phyloP scores from a whole-genome alignment of 1,284 basidiomycete species.

The Tausonia pullulans region DNA sequence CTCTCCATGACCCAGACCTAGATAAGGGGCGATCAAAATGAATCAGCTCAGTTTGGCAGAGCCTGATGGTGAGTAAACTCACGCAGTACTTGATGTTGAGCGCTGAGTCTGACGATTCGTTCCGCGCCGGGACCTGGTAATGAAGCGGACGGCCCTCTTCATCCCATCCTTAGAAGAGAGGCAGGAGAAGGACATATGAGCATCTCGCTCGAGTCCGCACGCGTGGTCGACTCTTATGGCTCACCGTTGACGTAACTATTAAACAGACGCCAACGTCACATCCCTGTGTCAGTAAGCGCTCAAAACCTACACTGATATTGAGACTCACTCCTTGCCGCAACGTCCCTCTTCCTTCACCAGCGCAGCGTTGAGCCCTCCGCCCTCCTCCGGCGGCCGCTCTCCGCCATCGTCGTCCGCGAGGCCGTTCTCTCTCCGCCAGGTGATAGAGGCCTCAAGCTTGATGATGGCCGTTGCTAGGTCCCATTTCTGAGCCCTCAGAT shows the following conservation, averaged over 20 bases:
- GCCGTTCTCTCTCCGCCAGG: constrained; percentile 16
- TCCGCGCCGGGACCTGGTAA: constrained; percentile 14
- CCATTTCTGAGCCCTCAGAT: constrained; percentile 14
- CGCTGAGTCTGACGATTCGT: constrained; percentile 4
- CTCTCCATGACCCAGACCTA: constrained; percentile 14
- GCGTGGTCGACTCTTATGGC: no score
- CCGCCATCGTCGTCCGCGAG: constrained; percentile 13
- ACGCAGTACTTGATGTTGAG: constrained; percentile 11
- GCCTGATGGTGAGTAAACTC: no score
- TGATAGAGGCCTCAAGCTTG: constrained; percentile 8
- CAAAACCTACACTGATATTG: no score
- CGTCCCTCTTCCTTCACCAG: constrained; percentile 8
- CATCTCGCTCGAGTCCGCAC: no score
- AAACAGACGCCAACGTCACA: no score
- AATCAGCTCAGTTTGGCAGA: no score
- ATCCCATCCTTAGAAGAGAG: constrained; percentile 8
- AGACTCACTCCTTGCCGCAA: constrained; percentile 14
- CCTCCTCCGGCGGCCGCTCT: not conserved
- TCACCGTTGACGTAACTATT: not conserved
- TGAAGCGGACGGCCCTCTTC: constrained; percentile 13
- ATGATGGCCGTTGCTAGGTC: constrained; percentile 3
- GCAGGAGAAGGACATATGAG: not conserved
- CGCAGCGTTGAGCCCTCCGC: constrained; percentile 4
- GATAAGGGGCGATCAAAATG: no score
- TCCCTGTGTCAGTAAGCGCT: no score